Evolutionary conservation across 164 flowering plant genomes (phyloP), one percentile per base, ranked within the genome.

Genomic region (Liquidambar formosana): DNA sequence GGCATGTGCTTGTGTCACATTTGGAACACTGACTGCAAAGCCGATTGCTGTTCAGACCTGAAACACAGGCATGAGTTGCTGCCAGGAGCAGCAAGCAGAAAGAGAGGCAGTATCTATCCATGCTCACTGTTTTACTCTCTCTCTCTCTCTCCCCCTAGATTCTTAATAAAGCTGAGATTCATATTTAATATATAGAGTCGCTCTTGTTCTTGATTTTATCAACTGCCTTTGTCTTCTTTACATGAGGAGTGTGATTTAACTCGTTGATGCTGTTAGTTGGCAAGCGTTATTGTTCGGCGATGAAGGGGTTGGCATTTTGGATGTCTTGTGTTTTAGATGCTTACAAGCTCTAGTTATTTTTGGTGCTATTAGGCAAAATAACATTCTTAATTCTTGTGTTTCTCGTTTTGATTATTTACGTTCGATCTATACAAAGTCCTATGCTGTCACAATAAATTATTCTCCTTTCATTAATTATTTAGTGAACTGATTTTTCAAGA

Each of bases 21-120:
- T 57, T 77, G 46, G 83, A 75, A 71, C 92, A 88, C 60, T 82
- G 88, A 57, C 79, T 80, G 66, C 89, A 85, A 1, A 85, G 80
- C 12, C n/a, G 48, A 0, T 71, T 65, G 57, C 84, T 85, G 63
- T 78, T 80, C 67, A 80, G 45, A 23, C 71, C 21, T 54, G 18
- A 72, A 8, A 58, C 61, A 43, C 38, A 59, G 64, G 22, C 60
- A 16, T 58, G 52, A 27, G n/a, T 47, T 5, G 73, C 27, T 27
- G 53, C 33, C 57, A 74, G 18, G 23, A 67, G 6, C 33, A 72
- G 60, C 5, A 78, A 19, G 65, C 26, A 13, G 46, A 70, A 43
- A 60, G 62, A 72, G 44, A 44, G 23, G 38, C 11, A 23, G 66
- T 12, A 19, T 57, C 53, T 71, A 1, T 64, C 67, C 81, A 72